Percentiles rank a stretch among this genome's conserved stretches.
These are phyloP conservation scores for Pseudotsuga menziesii DNA, from an alignment of 75 land plant species.

Conservation along the genomic window DNA sequence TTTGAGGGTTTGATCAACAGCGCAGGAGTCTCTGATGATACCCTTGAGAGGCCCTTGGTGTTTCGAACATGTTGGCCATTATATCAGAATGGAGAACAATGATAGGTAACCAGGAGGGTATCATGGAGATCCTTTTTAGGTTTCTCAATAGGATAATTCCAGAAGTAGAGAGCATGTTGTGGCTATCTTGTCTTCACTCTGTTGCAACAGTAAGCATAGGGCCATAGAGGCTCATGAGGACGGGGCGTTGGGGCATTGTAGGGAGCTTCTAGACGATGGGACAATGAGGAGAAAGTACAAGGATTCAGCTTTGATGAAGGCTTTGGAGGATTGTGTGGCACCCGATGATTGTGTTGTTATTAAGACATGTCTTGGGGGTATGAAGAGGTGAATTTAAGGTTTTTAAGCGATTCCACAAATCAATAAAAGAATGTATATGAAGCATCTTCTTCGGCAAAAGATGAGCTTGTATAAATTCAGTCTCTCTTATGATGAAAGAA, in stretches of 20 bases:
- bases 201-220: slow-evolving; percentile 32
- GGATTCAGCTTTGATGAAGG: slow-evolving; percentile 40
- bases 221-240: slow-evolving; percentile 26
- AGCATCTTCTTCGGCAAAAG: no score
- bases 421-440: no score
- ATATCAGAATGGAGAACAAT: slow-evolving; percentile 52
- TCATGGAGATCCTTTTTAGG: slow-evolving; percentile 32
- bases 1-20: slow-evolving; percentile 23
- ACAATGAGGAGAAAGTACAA: slow-evolving; percentile 54
- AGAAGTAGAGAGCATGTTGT: slow-evolving; percentile 48
- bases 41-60: slow-evolving; percentile 61
- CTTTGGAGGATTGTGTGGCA: slow-evolving; percentile 17
- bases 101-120: slow-evolving; percentile 25
- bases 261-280: slow-evolving; percentile 41
- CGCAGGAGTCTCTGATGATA: no score
- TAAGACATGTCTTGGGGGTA: no score
- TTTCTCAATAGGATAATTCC: slow-evolving; percentile 37
- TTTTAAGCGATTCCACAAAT: no score
- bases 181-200: slow-evolving; percentile 39
- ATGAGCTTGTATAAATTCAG: no score
- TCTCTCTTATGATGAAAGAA: no score
- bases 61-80: slow-evolving; percentile 54
- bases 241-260: slow-evolving; percentile 49
- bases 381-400: no score
- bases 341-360: no score